Percentiles rank a stretch among this genome's conserved stretches.
Evolutionary conservation across 345 rosid species (phyloP).

Genomic region (Passiflora organensis): DNA sequence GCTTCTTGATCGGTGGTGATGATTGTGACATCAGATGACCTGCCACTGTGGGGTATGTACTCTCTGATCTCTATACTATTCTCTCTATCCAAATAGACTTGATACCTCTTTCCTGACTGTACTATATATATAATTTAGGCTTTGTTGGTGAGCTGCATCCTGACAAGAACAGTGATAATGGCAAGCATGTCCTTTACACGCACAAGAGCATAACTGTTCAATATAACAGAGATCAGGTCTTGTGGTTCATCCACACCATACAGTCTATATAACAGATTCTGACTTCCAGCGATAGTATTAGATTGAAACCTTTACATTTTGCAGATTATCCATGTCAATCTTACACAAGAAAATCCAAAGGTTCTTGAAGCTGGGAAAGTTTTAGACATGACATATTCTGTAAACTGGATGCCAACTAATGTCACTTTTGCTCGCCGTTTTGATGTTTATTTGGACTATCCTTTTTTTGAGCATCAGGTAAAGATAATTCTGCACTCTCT

Average conservation of each 20-base stretch:
- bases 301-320: constrained; percentile 9
- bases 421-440: constrained; percentile 80
- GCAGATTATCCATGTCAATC: constrained; percentile 87
- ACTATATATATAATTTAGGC: constrained; percentile 36
- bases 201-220: constrained; percentile 60
- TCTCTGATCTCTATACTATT: neutral
- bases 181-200: constrained; percentile 68
- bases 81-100: neutral
- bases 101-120: constrained; percentile 6
- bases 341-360: constrained; percentile 71
- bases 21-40: constrained; percentile 67
- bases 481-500: neutral
- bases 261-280: neutral
- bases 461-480: constrained; percentile 97
- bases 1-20: constrained; percentile 18
- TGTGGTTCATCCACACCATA: constrained; percentile 17
- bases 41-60: constrained; percentile 85
- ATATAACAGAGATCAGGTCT: constrained; percentile 83
- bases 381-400: constrained; percentile 76
- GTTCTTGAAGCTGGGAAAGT: constrained; percentile 60
- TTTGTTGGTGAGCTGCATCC: constrained; percentile 81
- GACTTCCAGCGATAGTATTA: neutral
- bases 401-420: constrained; percentile 68
- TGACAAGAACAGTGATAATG: constrained; percentile 70
- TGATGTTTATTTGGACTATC: constrained; percentile 88